Percentiles rank a stretch among this genome's conserved stretches.
Evolutionary conservation across 176 grass and related monocot genomes (phyloP).

Genomic region (Carex cristatella): DNA sequence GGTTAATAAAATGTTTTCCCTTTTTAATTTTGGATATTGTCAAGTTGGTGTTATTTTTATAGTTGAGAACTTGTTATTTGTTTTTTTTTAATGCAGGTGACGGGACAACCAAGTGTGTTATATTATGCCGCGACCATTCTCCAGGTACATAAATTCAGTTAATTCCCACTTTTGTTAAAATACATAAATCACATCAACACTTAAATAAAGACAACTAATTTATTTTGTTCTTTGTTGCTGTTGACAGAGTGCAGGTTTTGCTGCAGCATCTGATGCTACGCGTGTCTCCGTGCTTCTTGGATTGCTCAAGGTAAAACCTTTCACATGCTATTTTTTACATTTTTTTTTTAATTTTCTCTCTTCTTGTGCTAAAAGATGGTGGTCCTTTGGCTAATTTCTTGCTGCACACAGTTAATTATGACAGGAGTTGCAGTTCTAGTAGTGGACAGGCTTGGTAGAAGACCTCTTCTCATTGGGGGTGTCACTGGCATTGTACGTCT

Average conservation of each 20-base stretch:
- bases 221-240: neutral
- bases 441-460: constrained; percentile 82
- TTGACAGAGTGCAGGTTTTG: constrained; percentile 90
- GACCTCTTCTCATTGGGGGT: constrained; percentile 88
- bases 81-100: constrained; percentile 46
- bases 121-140: constrained; percentile 98
- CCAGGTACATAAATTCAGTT: constrained; percentile 46
- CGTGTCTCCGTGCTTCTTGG: constrained; percentile 96
- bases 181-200: neutral
- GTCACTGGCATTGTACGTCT: constrained; percentile 91
- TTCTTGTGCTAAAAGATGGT: constrained; percentile 6
- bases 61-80: neutral
- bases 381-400: constrained; percentile 8
- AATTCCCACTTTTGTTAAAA: neutral
- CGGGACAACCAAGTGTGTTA: constrained; percentile 92
- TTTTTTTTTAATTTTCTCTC: neutral
- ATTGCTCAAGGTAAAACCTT: constrained; percentile 60
- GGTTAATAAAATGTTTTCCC: constrained; percentile 33
- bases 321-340: neutral
- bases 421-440: constrained; percentile 79
- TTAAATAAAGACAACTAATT: neutral
- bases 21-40: neutral
- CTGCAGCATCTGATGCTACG: constrained; percentile 89
- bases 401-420: constrained; percentile 68
- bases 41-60: neutral